phyloP scores from a whole-genome alignment of 1,139 yeast species.

The Taphrina communis region DNA sequence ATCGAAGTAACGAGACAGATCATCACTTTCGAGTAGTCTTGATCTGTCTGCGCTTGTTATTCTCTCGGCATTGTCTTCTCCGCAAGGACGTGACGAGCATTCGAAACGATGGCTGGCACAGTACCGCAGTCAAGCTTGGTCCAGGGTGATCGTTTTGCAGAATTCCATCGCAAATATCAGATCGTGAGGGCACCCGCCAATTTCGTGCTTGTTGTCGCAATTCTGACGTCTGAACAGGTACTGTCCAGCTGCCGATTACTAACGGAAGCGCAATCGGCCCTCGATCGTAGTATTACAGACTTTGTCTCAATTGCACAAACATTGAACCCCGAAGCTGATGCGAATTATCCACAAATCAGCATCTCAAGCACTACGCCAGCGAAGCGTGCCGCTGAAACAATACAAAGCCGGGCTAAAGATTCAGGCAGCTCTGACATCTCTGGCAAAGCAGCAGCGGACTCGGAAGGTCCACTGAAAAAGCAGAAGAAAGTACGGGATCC shows the following conservation, averaged over 20 bases:
- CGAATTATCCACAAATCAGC: neutral
- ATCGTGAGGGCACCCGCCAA: neutral
- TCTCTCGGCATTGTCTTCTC: neutral
- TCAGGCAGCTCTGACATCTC: neutral
- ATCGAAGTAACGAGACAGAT: too few relatives aligned
- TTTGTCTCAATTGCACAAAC: slow-evolving; percentile 26
- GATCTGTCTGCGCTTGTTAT: neutral
- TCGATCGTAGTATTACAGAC: slow-evolving; percentile 37
- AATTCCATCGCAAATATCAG: slow-evolving; percentile 19
- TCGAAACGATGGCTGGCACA: neutral
- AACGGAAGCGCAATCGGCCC: slow-evolving; percentile 41
- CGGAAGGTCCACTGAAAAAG: slow-evolving; percentile 48
- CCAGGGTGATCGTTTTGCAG: neutral
- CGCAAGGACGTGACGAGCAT: neutral
- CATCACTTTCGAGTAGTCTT: neutral
- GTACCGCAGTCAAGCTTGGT: neutral
- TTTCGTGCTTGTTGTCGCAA: too few relatives aligned
- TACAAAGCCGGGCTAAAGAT: neutral
- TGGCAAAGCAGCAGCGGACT: neutral
- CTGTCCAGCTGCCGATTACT: slow-evolving; percentile 36
- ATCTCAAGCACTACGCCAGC: neutral
- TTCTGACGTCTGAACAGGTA: slow-evolving; percentile 8
- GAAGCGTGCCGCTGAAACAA: neutral
- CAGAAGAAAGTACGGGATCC: slow-evolving; percentile 65
- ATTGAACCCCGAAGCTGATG: slow-evolving; percentile 3